Evolutionary conservation across 1,284 basidiomycete species (phyloP), one percentile per base, ranked within the genome.

Genomic region (Cutaneotrichosporon curvatum): DNA sequence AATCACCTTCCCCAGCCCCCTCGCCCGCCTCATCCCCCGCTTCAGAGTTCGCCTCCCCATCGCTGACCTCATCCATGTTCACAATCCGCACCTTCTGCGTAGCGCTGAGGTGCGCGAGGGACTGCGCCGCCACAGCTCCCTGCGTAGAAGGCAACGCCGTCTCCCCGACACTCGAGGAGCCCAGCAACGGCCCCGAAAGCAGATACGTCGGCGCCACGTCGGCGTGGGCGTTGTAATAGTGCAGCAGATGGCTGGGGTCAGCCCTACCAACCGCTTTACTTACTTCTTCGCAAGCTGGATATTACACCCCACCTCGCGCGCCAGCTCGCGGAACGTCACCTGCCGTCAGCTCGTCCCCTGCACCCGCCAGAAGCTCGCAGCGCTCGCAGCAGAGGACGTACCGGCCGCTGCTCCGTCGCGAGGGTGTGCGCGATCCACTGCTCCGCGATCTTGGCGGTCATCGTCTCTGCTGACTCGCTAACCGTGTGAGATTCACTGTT

Each of bases 241-340:
- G 18, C 1, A 55, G 50, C n/a, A 66, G 44, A 9, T 62, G 38
- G 40, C 61, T 65, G 37, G 16, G 21, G 32, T 25, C 16, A 40
- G 40, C 41, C 39, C 2, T 4, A 20, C 28, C 15, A 32, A 10
- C 32, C 15, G 8, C 20, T 33, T 35, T 6, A 47, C 63, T 40
- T 48, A 70, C 68, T 65, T 65, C 53, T 70, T 70, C 8, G 68
- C 63, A 2, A 45, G 32, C 36, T 67, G 61, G 22, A 66, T 61
- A 53, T 63, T 61, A 45, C 63, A 66, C 23, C 61, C 60, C 0
- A 64, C 28, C 45, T 70, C 61, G 16, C 68, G 46, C 25, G 62
- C 55, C 4, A 70, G 33, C 22, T 66, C 58, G 21, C 66, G 59
- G 36, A 60, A 68, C 7, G 63, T 65, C 14, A 67, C 61, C 66